A percentile compares a stretch with the other conserved stretches of the same genome.
phyloP scores from a whole-genome alignment of 2,329 filamentous ascomycete genomes.

The Calonectria pauciramosa region DNA sequence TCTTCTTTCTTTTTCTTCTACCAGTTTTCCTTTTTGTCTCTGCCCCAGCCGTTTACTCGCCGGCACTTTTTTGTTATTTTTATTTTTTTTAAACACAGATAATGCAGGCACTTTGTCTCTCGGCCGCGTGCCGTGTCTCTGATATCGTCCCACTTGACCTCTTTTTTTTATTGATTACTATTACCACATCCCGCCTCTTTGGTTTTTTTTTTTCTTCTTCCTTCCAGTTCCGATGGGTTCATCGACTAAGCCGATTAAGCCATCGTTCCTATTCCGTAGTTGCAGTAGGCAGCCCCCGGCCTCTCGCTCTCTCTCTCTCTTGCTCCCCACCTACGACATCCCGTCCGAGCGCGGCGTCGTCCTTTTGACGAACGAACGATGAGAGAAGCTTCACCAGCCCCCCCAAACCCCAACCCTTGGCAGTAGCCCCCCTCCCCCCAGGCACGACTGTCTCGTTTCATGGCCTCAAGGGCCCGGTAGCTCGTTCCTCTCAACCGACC shows the following conservation, averaged over 20 bases:
- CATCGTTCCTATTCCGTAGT: background rate
- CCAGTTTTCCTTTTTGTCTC: conserved; percentile 4
- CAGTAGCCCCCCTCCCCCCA: no score
- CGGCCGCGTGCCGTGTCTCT: conserved; percentile 10
- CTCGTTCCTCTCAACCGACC: background rate
- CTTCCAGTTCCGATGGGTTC: background rate
- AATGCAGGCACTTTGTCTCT: conserved; percentile 11
- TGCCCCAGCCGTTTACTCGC: background rate
- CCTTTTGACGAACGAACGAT: background rate
- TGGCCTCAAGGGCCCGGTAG: background rate
- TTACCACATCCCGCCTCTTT: conserved; percentile 2
- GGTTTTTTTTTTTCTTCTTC: background rate
- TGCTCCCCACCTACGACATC: background rate
- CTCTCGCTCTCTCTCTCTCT: background rate
- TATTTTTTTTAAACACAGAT: background rate
- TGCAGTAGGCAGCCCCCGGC: background rate
- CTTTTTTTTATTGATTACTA: background rate
- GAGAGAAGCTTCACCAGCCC: background rate
- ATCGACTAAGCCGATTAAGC: background rate
- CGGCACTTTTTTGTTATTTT: background rate
- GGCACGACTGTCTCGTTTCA: background rate
- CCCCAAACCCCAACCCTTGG: background rate
- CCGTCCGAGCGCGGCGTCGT: background rate
- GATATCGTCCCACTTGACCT: background rate
- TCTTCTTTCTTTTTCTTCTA: background rate